These are phyloP conservation scores for Cucurbita moschata DNA, from an alignment of 306 rosid genomes.

Conservation along the genomic window DNA sequence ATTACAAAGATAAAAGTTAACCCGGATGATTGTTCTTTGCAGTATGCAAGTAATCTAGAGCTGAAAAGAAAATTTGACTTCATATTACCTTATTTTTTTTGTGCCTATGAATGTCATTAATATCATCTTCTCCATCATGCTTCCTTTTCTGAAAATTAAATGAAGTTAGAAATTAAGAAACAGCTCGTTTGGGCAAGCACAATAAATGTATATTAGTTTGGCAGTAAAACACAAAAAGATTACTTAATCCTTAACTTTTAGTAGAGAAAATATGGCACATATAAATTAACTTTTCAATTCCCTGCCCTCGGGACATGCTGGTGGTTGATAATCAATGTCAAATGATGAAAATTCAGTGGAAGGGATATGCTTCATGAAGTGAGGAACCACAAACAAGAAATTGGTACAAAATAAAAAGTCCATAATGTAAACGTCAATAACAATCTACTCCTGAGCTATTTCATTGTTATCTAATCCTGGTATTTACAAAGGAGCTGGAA, in stretches of 20 bases:
- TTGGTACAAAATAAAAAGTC: neutral
- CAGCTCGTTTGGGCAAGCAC: neutral
- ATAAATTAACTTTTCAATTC: neutral
- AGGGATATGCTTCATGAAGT: neutral
- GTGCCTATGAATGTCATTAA: constrained; percentile 77
- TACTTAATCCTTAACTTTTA: neutral
- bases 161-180: neutral
- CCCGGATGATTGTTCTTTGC: neutral
- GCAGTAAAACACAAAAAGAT: neutral
- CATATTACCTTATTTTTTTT: constrained; percentile 94
- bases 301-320: neutral
- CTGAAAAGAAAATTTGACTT: constrained; percentile 2
- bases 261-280: neutral
- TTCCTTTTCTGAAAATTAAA: constrained; percentile 72
- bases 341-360: neutral
- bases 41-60: neutral
- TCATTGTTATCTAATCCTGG: neutral
- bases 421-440: neutral
- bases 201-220: neutral
- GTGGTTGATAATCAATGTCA: neutral
- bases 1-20: neutral
- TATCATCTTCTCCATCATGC: constrained; percentile 94
- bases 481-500: constrained; percentile 8
- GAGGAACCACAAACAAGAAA: neutral
- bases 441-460: neutral